phyloP scores from a whole-genome alignment of 2,329 filamentous ascomycete genomes.

The Cucurbitaria berberidis region DNA sequence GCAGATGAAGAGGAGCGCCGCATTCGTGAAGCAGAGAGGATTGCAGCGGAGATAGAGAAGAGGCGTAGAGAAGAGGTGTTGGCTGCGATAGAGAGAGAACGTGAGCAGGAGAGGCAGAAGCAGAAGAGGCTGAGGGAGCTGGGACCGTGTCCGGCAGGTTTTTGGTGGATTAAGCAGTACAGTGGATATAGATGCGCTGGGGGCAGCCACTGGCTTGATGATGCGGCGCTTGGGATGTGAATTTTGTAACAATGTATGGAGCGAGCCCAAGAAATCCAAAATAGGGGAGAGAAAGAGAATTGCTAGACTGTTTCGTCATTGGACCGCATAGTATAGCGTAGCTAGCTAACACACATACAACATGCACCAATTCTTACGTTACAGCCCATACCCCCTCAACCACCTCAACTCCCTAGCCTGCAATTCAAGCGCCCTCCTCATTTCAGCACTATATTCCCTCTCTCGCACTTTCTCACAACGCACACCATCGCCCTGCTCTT shows the following conservation, averaged over 20 bases:
- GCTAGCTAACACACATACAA: background rate
- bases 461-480: constrained; percentile 58
- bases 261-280: too few species aligned
- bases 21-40: constrained; percentile 22
- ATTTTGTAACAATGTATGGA: background rate
- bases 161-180: constrained; percentile 64
- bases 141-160: constrained; percentile 66
- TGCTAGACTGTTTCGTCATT: too few species aligned
- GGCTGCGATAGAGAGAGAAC: constrained; percentile 49
- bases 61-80: constrained; percentile 38
- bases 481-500: constrained; percentile 44
- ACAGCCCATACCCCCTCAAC: constrained; percentile 69
- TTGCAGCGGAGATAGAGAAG: constrained; percentile 27
- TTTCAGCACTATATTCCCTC: constrained; percentile 68
- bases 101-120: constrained; percentile 48
- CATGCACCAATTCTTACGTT: too few species aligned
- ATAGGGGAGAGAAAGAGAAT: background rate
- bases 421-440: constrained; percentile 75
- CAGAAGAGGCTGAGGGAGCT: constrained; percentile 59
- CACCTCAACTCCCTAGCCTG: constrained; percentile 82
- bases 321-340: too few species aligned
- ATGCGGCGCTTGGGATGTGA: constrained; percentile 36
- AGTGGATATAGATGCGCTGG: constrained; percentile 68
- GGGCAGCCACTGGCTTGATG: constrained; percentile 62
- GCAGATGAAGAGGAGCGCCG: constrained; percentile 33